Evolutionary conservation across 768 basidiomycete species (phyloP), one percentile per base, ranked within the genome.

Genomic region (Tephrocybe sp.): DNA sequence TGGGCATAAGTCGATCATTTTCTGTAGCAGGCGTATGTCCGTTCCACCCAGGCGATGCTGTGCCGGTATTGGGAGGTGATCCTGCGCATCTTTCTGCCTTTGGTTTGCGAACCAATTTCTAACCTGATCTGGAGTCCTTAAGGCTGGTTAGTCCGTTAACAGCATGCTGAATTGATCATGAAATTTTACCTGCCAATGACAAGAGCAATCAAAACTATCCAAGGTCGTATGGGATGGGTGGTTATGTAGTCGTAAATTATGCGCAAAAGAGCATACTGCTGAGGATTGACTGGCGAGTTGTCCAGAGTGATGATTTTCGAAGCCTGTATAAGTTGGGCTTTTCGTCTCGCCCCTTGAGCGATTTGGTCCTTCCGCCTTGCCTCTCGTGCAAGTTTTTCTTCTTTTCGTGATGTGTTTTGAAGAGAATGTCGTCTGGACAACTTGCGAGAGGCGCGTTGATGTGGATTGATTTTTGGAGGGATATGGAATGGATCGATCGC

Each of bases 21-120:
- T 68, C 18, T 73, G 68, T 50, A 79, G 74, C 53, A 84, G 65
- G 36, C 80, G 78, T 56, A 82, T 62, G 51, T 68, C 74, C 15
- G 15, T 42, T 36, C 34, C 34, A 5, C 15, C 15, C 11, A 36
- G 15, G 15, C 15, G 34, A 36, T 36, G 15, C 7, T 36, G 15
- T 36, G 34, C 24, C 25, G 42, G 41, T 3, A 44, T 24, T 28
- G 24, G 34, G 17, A 36, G 5, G 2, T 39, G 39, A 8, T 26
- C 32, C 28, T 41, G 42, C 26, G 30, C 33, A 38, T 44, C 41
- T 21, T 20, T 30, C 24, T 75, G 83, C 37, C 83, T 74, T 65
- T 83, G 76, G 64, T 85, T 85, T 4, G 81, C 81, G 53, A 85
- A 85, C 83, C 83, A 85, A 56, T 83, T 83, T 66, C 80, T 83